These are phyloP conservation scores for Sporothrix protearum DNA, from an alignment of 2,329 filamentous ascomycete species.

Conservation along the genomic window DNA sequence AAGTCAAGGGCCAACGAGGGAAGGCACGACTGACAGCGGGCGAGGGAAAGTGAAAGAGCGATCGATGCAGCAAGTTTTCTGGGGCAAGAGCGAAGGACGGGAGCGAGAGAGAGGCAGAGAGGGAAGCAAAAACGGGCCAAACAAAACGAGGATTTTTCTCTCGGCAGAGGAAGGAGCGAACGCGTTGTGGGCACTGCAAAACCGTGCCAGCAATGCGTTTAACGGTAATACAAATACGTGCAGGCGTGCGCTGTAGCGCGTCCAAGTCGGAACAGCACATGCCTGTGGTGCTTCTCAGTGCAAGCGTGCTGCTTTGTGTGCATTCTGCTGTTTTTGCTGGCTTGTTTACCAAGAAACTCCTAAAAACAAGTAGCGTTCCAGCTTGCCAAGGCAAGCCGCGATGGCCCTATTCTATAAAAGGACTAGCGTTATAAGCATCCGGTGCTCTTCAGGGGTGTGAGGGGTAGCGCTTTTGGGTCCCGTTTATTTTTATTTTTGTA, in stretches of 20 bases:
- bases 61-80: neutral
- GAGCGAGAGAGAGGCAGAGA: neutral
- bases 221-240: neutral
- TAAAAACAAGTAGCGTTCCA: neutral
- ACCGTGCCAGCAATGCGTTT: neutral
- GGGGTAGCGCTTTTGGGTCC: slow-evolving; percentile 17
- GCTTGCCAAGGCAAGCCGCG: neutral
- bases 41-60: neutral
- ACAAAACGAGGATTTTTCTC: slow-evolving; percentile 10
- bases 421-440: slow-evolving; percentile 10
- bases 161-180: neutral
- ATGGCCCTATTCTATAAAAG: slow-evolving; percentile 8
- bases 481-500: slow-evolving; percentile 21
- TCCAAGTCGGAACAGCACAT: neutral
- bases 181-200: neutral
- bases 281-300: neutral
- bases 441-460: slow-evolving; percentile 23
- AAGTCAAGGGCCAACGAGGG: neutral
- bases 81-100: neutral
- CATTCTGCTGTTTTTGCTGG: neutral
- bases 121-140: neutral
- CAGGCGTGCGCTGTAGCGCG: neutral
- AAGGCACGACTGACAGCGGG: neutral
- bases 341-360: neutral
- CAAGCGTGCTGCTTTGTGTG: neutral